Percentiles rank a stretch among this genome's conserved stretches.
phyloP scores from a whole-genome alignment of 345 rosid species.

The Trapa bicornis region DNA sequence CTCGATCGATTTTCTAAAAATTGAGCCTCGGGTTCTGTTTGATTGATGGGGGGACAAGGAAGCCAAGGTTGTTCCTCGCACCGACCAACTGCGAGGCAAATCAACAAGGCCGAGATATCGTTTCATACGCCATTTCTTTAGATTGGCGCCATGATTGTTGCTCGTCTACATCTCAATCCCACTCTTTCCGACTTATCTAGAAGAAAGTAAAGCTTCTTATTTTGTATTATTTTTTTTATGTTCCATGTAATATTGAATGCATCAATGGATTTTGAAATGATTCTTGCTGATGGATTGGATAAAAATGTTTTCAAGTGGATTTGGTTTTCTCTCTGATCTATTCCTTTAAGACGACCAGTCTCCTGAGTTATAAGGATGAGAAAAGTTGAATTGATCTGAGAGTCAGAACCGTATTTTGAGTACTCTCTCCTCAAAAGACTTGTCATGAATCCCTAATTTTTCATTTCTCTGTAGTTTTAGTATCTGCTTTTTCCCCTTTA shows the following conservation, averaged over 20 bases:
- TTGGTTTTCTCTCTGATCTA: no score
- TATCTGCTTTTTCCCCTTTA: no score
- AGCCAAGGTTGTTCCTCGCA: constrained; percentile 1
- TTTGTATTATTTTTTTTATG: background rate
- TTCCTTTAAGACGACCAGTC: no score
- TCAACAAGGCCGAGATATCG: constrained; percentile 57
- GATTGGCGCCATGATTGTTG: constrained; percentile 60
- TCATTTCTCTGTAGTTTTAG: no score
- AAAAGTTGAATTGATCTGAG: constrained; percentile 8
- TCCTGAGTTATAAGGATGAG: no score
- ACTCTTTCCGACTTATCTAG: background rate
- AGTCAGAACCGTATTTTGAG: constrained; percentile 41
- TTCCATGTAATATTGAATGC: background rate
- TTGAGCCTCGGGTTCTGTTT: background rate
- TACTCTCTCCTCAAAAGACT: no score
- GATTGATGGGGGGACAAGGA: background rate
- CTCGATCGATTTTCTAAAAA: background rate
- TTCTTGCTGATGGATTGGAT: background rate
- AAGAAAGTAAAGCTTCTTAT: background rate
- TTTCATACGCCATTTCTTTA: constrained; percentile 42
- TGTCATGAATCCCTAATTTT: no score
- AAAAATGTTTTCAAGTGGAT: no score
- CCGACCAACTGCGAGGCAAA: constrained; percentile 23
- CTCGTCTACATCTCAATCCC: constrained; percentile 34
- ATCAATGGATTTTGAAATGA: background rate